phyloP scores from a whole-genome alignment of 768 basidiomycete genomes.

The Nevesoporus exiguus region DNA sequence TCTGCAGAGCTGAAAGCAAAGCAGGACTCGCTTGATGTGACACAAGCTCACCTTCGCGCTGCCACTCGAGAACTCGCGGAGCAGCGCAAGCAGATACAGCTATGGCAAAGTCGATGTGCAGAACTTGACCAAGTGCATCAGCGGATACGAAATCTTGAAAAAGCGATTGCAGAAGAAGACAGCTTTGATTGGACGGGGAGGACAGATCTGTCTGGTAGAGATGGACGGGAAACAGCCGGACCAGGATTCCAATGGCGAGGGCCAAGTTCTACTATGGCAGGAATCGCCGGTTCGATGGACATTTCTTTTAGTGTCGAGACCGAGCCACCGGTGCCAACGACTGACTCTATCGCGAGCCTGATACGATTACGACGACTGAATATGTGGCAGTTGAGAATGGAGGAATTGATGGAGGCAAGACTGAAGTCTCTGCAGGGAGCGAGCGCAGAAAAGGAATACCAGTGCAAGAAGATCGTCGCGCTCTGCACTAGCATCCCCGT shows the following conservation, averaged over 20 bases:
- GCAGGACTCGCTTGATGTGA: constrained; percentile 83
- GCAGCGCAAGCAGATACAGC: constrained; percentile 79
- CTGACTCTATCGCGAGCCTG: constrained; percentile 56
- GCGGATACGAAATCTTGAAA: constrained; percentile 79
- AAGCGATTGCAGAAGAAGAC: constrained; percentile 74
- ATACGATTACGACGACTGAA: constrained; percentile 73
- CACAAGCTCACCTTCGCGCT: constrained; percentile 80
- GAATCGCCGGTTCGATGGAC: constrained; percentile 62
- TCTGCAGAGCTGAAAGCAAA: constrained; percentile 80
- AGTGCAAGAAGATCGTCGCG: constrained; percentile 89
- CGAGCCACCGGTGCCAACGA: constrained; percentile 67
- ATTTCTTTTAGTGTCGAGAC: constrained; percentile 60
- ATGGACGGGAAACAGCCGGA: constrained; percentile 33
- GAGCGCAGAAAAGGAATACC: constrained; percentile 84
- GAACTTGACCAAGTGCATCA: constrained; percentile 82
- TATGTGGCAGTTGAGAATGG: constrained; percentile 79
- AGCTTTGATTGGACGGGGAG: constrained; percentile 89
- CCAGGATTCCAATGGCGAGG: constrained; percentile 74
- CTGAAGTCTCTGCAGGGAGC: constrained; percentile 71
- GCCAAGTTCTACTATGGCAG: constrained; percentile 60
- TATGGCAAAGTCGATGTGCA: constrained; percentile 67
- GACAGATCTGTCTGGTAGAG: constrained; percentile 40
- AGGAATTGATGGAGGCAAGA: constrained; percentile 67
- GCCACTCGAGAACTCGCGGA: constrained; percentile 90
- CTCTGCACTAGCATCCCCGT: constrained; percentile 83